Base-by-base conservation (phyloP, 805 yeast species). In the Metschnikowia colocasiae region DNA sequence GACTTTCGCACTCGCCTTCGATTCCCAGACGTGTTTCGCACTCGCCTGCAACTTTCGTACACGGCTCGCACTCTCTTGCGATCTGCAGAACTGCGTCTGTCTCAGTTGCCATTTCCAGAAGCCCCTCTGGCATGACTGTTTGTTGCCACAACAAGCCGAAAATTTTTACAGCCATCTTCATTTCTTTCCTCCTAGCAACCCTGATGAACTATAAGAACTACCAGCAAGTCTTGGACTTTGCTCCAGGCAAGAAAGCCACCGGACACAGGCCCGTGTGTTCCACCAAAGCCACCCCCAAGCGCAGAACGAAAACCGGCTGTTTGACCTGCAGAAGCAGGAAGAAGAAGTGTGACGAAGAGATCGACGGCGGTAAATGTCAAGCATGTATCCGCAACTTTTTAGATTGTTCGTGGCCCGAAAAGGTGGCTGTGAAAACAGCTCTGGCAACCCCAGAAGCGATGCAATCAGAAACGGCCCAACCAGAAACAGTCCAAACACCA, bases 291-390 rank as follows among this genome's bases (percentile, higher is more conserved):
- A 45, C 53, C 18, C 51, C 59, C 27, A 59, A 56, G 43, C 59
- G 46, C 45, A 52, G 57, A 52, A 53, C 57, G 40, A 56, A 53
- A 49, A 52, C 57, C 6, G 55, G 59, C 7, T 56, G 59, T 56
- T 68, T 80, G 51, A 80, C 82, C 40, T 82, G 88, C 60, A 71
- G 86, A 45, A 74, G 76, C 51, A 74, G 85, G 56, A 82, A 82
- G 64, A 74, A 82, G 67, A 81, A 81, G 66, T 81, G 87, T 62
- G 85, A 81, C 56, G 79, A 79, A 52, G 40, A 51, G 33, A 33
- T 57, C 29, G 67, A 62, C 8, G 66, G 65, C 47, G 76, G 76
- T 5, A 73, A 73, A 52, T 73, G 77, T 54, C 74, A 71, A 54
- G 75, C 67, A 5, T 73, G 77, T 50, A 62, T 69, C 5, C 60